These are phyloP conservation scores for Oryza officinalis DNA, from an alignment of 176 grass and related monocot genomes.

Conservation along the genomic window DNA sequence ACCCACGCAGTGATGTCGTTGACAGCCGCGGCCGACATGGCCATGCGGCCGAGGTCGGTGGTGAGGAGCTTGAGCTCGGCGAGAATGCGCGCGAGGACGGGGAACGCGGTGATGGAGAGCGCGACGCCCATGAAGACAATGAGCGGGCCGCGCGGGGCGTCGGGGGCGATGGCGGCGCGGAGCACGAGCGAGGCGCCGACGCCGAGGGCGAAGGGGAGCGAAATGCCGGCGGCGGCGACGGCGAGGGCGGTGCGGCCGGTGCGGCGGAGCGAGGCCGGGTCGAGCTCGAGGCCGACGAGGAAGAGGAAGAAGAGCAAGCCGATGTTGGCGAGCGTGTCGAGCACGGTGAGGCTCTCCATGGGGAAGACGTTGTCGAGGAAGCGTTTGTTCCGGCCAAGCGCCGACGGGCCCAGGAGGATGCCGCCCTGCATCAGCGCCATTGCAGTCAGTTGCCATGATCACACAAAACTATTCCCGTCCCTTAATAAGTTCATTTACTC, in stretches of 20 bases:
- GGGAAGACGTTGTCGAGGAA: conserved; percentile 63
- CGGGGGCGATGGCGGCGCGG: conserved; percentile 31
- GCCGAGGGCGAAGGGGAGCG: conserved; percentile 55
- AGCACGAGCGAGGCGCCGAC: conserved; percentile 52
- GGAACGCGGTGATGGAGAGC: conserved; percentile 70
- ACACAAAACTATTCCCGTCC: background rate
- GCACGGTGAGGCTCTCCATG: conserved; percentile 52
- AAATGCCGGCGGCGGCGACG: conserved; percentile 56
- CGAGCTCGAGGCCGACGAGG: conserved; percentile 70
- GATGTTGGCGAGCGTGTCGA: conserved; percentile 64
- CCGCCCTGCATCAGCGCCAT: conserved; percentile 47
- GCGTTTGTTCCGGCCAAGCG: conserved; percentile 52
- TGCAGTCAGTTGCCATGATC: background rate
- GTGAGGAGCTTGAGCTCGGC: conserved; percentile 78
- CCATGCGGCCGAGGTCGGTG: conserved; percentile 73
- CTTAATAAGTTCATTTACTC: no score
- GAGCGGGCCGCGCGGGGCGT: conserved; percentile 31
- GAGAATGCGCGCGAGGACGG: conserved; percentile 63
- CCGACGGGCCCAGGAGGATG: conserved; percentile 63
- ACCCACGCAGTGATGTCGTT: conserved; percentile 67
- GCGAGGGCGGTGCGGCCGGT: conserved; percentile 52
- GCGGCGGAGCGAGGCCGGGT: conserved; percentile 54
- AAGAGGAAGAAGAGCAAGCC: conserved; percentile 80
- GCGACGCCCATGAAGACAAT: conserved; percentile 66
- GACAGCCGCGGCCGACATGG: conserved; percentile 67